Percentiles rank a stretch among this genome's conserved stretches.
Conservation (phyloP, 345 rosid genomes). For the Eucalyptus tenuipes region DNA sequence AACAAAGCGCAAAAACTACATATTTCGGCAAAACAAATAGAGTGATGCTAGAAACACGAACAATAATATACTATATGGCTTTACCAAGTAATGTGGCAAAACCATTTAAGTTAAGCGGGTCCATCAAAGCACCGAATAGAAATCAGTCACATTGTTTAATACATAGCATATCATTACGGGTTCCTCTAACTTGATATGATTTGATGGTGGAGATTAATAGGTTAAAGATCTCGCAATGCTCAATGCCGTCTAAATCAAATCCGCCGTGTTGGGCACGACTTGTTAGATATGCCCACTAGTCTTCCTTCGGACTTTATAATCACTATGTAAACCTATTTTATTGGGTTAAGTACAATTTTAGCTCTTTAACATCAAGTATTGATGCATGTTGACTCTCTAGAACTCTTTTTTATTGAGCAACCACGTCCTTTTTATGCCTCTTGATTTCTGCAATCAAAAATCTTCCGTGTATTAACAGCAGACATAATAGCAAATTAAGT, state of each 20-base stretch:
- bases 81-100: neutral
- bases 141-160: neutral
- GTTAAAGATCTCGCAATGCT: neutral
- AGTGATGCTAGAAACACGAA: neutral
- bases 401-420: too few relatives aligned
- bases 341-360: neutral
- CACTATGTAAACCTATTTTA: neutral
- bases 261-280: neutral
- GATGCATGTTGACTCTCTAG: neutral
- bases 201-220: neutral
- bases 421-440: neutral
- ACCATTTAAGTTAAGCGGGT: neutral
- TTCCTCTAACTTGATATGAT: neutral
- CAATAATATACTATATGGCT: neutral
- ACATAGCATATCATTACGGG: neutral
- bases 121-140: neutral
- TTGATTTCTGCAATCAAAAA: neutral
- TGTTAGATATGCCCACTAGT: neutral
- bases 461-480: neutral
- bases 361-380: neutral
- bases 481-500: neutral
- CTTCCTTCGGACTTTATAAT: neutral
- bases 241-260: neutral
- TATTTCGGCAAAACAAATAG: neutral
- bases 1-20: neutral